Conservation (phyloP, 345 rosid species). For the Passiflora organensis region DNA sequence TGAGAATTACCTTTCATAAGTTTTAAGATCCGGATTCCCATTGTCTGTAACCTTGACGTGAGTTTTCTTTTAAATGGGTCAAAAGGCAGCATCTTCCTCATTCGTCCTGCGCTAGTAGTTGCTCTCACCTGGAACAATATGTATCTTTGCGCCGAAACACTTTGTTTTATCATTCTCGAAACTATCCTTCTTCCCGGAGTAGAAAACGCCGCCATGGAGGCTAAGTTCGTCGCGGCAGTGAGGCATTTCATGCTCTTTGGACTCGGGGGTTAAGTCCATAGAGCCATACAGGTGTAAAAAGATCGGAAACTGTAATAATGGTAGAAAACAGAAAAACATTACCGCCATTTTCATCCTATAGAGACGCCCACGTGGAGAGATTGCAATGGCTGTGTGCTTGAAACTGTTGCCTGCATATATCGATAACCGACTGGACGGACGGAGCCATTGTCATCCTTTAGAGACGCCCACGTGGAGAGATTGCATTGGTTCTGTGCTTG, state of each 20-base stretch:
- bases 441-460: conserved; percentile 9
- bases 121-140: too few relatives aligned
- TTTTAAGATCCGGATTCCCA: conserved; percentile 65
- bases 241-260: too few relatives aligned
- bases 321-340: background rate
- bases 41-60: conserved; percentile 63
- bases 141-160: too few relatives aligned
- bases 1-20: conserved; percentile 64
- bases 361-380: conserved; percentile 12
- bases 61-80: conserved; percentile 73
- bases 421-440: too few relatives aligned
- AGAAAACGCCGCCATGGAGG: too few relatives aligned
- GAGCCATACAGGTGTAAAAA: too few relatives aligned
- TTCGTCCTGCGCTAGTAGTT: too few relatives aligned
- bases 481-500: background rate
- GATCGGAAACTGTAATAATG: background rate
- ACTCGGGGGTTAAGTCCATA: too few relatives aligned
- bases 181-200: too few relatives aligned
- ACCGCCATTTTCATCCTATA: conserved; percentile 8
- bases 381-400: background rate
- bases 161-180: too few relatives aligned
- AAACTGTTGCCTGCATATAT: background rate
- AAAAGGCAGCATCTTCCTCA: conserved; percentile 66
- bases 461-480: conserved; percentile 12
- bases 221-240: too few relatives aligned